Percentiles rank a stretch among this genome's conserved stretches.
Evolutionary conservation across 2,329 filamentous ascomycete genomes (phyloP).

Genomic region (Cyclaneusma minus): DNA sequence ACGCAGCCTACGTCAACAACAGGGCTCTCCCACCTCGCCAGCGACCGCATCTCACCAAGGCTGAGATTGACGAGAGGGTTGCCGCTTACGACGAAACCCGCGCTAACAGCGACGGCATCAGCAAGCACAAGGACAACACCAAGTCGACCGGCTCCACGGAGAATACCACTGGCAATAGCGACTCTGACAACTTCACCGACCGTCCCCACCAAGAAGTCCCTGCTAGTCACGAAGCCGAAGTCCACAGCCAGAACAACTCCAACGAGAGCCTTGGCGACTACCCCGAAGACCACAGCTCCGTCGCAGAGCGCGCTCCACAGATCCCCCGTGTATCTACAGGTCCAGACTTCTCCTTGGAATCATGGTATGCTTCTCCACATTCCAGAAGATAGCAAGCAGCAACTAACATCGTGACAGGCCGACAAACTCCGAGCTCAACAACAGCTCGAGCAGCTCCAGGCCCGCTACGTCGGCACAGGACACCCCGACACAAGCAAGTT

Average conservation of each 20-base stretch:
- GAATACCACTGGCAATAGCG: too few relatives aligned
- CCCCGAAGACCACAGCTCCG: neutral
- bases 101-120: too few relatives aligned
- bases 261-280: neutral
- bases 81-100: too few relatives aligned
- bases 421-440: slow-evolving; percentile 97
- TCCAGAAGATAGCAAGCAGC: slow-evolving; percentile 3
- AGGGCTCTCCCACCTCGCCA: too few relatives aligned
- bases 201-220: too few relatives aligned
- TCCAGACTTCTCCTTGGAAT: neutral
- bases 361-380: neutral
- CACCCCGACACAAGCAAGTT: slow-evolving; percentile 94
- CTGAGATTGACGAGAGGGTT: too few relatives aligned
- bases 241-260: slow-evolving; percentile 1
- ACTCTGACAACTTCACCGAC: too few relatives aligned
- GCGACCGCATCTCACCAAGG: too few relatives aligned
- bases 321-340: neutral
- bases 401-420: slow-evolving; percentile 35
- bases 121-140: too few relatives aligned
- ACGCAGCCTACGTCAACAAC: too few relatives aligned
- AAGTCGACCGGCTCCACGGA: too few relatives aligned
- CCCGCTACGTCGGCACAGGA: slow-evolving; percentile 89
- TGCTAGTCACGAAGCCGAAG: slow-evolving; percentile 12
- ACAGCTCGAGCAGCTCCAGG: slow-evolving; percentile 91
- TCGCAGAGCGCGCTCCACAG: neutral